Evolutionary conservation across 306 rosid genomes (phyloP).

Genomic region (Begonia peltatifolia): DNA sequence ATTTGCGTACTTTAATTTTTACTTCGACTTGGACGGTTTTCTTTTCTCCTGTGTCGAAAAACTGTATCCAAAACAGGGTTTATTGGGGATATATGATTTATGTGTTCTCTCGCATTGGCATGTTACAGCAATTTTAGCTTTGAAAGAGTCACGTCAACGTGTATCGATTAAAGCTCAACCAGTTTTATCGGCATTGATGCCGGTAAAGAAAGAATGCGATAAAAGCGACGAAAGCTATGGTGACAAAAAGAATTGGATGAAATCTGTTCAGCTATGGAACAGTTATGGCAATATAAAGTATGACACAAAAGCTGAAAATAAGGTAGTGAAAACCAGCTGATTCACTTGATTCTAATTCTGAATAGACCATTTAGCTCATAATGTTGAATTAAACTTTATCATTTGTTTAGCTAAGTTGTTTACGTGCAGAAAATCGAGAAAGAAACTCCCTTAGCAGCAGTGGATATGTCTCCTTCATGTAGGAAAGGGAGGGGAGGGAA

Average conservation of each 20-base stretch:
- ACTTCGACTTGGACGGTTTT: too few species aligned
- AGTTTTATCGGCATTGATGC: constrained; percentile 66
- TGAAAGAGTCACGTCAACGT: constrained; percentile 51
- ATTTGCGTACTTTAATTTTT: too few species aligned
- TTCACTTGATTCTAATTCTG: too few species aligned
- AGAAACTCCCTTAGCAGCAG: constrained; percentile 19
- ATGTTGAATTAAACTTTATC: not conserved
- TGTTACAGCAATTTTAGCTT: constrained; percentile 41
- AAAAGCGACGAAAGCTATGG: constrained; percentile 20
- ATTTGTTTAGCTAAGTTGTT: not conserved
- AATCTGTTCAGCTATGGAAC: constrained; percentile 93
- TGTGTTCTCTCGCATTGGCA: not conserved
- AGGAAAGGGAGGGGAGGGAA: constrained; percentile 31
- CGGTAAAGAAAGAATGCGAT: constrained; percentile 50
- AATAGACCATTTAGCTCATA: not conserved
- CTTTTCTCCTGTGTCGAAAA: too few species aligned
- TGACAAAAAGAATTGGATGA: constrained; percentile 96
- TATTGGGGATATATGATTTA: constrained; percentile 7
- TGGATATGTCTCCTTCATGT: constrained; percentile 35
- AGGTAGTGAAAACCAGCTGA: constrained; percentile 25
- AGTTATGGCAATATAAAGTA: constrained; percentile 12
- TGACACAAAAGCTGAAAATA: constrained; percentile 25
- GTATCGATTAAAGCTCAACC: constrained; percentile 25
- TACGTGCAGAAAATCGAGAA: constrained; percentile 39
- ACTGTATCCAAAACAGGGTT: too few species aligned